A percentile compares a stretch with the other conserved stretches of the same genome.
These are phyloP conservation scores for Fraxinus sp. DNA, from an alignment of 305 asterid genomes.

Conservation along the genomic window DNA sequence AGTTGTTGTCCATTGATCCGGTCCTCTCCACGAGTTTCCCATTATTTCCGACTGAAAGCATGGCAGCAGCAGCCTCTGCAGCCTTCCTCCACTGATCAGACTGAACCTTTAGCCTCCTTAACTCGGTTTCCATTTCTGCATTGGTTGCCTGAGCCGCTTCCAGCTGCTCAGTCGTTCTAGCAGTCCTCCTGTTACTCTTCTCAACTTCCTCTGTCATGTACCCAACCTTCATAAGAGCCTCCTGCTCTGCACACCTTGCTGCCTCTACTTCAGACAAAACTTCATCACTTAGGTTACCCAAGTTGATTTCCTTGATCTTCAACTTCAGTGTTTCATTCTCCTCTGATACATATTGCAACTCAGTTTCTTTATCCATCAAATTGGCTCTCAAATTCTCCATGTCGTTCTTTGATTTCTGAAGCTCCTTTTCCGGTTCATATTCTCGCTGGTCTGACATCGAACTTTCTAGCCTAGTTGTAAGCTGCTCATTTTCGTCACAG, in stretches of 20 bases:
- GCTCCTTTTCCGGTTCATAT: conserved; percentile 46
- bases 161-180: conserved; percentile 44
- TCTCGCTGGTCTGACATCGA: conserved; percentile 36
- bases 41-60: conserved; percentile 51
- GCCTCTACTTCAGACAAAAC: conserved; percentile 29
- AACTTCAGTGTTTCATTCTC: conserved; percentile 40
- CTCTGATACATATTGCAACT: conserved; percentile 27
- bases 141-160: conserved; percentile 51
- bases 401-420: conserved; percentile 29
- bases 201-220: conserved; percentile 50
- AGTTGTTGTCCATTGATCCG: conserved; percentile 52
- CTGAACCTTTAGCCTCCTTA: conserved; percentile 66
- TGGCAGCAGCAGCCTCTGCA: conserved; percentile 69
- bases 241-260: conserved; percentile 47
- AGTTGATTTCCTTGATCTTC: conserved; percentile 26
- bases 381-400: conserved; percentile 34
- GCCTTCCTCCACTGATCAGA: conserved; percentile 79
- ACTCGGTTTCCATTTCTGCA: conserved; percentile 63
- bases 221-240: conserved; percentile 40
- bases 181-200: conserved; percentile 40
- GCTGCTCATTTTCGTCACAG: conserved; percentile 55
- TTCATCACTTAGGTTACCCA: conserved; percentile 23
- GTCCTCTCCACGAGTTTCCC: conserved; percentile 52
- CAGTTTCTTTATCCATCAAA: conserved; percentile 45
- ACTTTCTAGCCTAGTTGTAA: conserved; percentile 42